Percentiles rank a stretch among this genome's conserved stretches.
Evolutionary conservation across 1,284 basidiomycete genomes (phyloP).

Genomic region (Ganoderma resinaceum): DNA sequence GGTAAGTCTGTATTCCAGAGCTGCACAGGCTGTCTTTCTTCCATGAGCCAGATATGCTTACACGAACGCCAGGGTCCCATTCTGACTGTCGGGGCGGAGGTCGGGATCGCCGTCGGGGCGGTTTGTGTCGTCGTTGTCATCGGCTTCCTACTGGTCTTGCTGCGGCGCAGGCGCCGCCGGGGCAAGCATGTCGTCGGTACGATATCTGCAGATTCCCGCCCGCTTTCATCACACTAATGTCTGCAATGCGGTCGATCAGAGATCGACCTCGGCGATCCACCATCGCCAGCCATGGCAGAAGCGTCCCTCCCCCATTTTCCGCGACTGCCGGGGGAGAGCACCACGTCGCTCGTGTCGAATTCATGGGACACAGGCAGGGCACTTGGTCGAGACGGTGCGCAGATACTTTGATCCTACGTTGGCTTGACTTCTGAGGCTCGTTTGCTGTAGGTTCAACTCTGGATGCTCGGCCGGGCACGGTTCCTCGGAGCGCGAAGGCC

Average conservation of each 20-base stretch:
- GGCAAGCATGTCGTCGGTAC: background rate
- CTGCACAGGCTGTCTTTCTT: background rate
- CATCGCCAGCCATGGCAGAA: background rate
- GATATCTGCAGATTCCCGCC: no score
- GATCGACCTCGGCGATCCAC: background rate
- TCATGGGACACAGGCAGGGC: background rate
- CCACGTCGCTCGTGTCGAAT: background rate
- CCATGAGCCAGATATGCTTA: background rate
- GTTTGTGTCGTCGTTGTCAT: background rate
- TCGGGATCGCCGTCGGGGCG: background rate
- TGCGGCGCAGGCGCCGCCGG: background rate
- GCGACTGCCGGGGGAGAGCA: background rate
- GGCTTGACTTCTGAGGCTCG: background rate
- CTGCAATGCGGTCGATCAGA: background rate
- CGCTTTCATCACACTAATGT: background rate
- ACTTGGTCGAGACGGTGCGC: background rate
- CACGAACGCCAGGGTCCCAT: background rate
- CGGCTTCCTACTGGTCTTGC: background rate
- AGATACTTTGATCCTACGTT: background rate
- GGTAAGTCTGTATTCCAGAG: background rate
- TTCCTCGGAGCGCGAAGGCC: background rate
- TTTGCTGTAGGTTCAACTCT: background rate
- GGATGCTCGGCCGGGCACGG: background rate
- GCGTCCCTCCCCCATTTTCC: background rate
- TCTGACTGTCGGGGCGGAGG: background rate